Base-by-base conservation (phyloP, 306 rosid species). In the Prunus dulcis region DNA sequence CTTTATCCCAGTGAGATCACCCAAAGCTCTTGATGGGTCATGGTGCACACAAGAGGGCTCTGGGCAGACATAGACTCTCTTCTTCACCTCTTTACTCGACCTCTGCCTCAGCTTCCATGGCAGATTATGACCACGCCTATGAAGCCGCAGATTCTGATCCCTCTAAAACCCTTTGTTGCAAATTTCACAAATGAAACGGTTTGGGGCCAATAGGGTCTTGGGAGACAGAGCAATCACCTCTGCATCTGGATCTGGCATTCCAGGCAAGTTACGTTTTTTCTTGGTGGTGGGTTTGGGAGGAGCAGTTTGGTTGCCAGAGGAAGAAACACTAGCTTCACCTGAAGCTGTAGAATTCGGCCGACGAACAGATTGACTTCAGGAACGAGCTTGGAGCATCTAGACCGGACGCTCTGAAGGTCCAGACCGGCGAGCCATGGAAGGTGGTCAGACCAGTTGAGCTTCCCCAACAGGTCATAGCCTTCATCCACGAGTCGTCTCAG, bases 171-270 rank as follows among this genome's bases (percentile, higher is more conserved):
- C 98, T 67, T 93, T 93, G 81, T 75, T 93, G 86, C 98, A 93
- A 60, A 93, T 93, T 86, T 93, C 98, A 18, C 98, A 93, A 0
- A 93, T 88, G 73, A 93, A 93, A 78, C 98, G 84, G 70, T 93
- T 93, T 5, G 97, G 91, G 2, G 98, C 96, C 76, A 93, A 5
- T 2, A 93, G 87, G 2, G 98, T 79, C 86, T 85, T 93, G 19
- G 98, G 98, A 13, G 98, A 93, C 79, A 93, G 76, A 75, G 97
- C 91, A 70, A 93, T 88, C 82, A 93, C 98, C 80, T 93, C 98
- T 23, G 98, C 98, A 45, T 88, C 97, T 67, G 98, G 98, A 91
- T 93, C 98, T 76, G 98, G 98, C 98, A 91, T 93, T 86, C 98
- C 98, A 0, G 98, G 98, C 8, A 91, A 89, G 78, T 83, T 93